Conservation (phyloP, 2,329 filamentous ascomycete genomes). For the Colletotrichum graminicola region DNA sequence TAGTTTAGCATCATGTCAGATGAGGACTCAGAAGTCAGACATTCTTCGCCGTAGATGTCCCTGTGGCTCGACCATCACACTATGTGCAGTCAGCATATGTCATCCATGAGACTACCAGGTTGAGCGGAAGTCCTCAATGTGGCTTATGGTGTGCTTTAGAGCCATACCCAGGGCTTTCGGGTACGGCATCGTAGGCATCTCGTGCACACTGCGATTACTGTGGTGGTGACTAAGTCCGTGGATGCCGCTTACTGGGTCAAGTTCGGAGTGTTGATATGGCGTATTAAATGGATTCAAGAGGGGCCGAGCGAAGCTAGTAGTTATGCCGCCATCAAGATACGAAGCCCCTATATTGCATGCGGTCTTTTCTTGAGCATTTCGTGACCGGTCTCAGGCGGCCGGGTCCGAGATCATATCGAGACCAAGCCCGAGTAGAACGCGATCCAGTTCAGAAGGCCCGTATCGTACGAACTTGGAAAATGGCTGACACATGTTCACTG, state of each 20-base stretch:
- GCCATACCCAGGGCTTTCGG: not conserved
- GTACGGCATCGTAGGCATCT: not conserved
- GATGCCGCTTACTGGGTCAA: not conserved
- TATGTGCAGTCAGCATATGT: not conserved
- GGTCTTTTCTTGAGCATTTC: not conserved
- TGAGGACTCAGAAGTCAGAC: not conserved
- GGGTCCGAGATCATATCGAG: constrained; percentile 31
- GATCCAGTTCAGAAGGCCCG: not conserved
- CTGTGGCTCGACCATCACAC: not conserved
- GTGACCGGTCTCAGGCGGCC: not conserved
- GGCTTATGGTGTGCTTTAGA: not conserved
- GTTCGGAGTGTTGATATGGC: not conserved
- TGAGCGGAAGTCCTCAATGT: not conserved
- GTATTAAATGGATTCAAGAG: not conserved
- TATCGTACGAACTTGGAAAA: constrained; percentile 10
- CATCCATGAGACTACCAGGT: not conserved
- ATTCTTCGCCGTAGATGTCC: not conserved
- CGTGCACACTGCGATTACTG: not conserved
- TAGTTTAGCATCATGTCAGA: constrained; percentile 11
- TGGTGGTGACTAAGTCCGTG: not conserved
- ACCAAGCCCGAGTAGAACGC: not conserved
- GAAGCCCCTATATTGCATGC: not conserved
- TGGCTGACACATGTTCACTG: not conserved
- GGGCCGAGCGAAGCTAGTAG: not conserved
- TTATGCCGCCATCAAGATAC: not conserved